Evolutionary conservation across 768 basidiomycete species (phyloP).

Genomic region (Rickenella mellea): DNA sequence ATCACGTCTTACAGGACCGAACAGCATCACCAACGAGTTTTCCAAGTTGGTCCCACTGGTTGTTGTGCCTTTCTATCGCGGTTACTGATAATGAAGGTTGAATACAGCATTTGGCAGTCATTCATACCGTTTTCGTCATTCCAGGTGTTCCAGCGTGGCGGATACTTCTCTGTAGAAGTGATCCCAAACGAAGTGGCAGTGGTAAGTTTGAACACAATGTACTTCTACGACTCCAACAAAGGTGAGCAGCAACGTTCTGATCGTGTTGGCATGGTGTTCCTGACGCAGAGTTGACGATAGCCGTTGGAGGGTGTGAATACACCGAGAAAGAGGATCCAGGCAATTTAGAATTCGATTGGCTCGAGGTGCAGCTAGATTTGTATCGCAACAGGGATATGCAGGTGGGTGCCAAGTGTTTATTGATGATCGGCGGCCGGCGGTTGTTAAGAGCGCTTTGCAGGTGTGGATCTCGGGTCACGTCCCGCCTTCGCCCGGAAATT

Average conservation of each 20-base stretch:
- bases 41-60: constrained; percentile 39
- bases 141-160: constrained; percentile 82
- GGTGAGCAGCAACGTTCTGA: constrained; percentile 37
- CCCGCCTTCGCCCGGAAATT: constrained; percentile 71
- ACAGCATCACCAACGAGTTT: constrained; percentile 59
- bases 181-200: constrained; percentile 67
- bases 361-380: constrained; percentile 69
- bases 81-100: background rate
- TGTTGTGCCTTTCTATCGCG: constrained; percentile 3
- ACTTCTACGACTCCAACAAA: constrained; percentile 86
- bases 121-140: constrained; percentile 74
- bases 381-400: constrained; percentile 68
- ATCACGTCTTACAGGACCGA: constrained; percentile 38
- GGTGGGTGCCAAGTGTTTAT: constrained; percentile 28
- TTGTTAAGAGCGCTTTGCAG: constrained; percentile 21
- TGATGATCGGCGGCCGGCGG: background rate
- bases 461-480: constrained; percentile 70
- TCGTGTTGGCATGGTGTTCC: background rate
- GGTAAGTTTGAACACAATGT: constrained; percentile 83
- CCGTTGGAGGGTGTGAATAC: constrained; percentile 66
- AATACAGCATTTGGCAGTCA: constrained; percentile 60
- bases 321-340: constrained; percentile 69
- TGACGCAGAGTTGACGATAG: constrained; percentile 24
- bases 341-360: constrained; percentile 82
- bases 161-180: constrained; percentile 75